Evolutionary conservation across 1,284 basidiomycete genomes (phyloP).

Genomic region (Cutaneotrichosporon sp.): DNA sequence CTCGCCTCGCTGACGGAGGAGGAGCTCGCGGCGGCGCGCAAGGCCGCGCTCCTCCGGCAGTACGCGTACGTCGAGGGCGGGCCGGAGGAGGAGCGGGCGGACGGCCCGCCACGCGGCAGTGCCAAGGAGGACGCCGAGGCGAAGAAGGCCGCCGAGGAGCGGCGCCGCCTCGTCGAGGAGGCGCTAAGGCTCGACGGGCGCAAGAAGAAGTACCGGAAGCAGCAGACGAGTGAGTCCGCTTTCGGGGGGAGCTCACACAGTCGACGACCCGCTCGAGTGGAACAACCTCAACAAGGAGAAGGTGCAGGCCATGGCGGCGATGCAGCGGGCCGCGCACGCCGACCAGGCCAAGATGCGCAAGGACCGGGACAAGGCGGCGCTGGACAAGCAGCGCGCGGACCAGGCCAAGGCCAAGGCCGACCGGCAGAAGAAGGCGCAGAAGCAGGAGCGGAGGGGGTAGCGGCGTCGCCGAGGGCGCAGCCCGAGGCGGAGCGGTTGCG

Average conservation of each 20-base stretch:
- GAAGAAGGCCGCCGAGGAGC: constrained; percentile 47
- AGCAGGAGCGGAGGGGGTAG: constrained; percentile 46
- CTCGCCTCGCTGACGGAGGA: constrained; percentile 45
- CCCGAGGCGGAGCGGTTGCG: no score
- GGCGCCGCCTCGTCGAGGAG: constrained; percentile 41
- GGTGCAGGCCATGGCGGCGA: constrained; percentile 38
- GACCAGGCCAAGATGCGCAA: constrained; percentile 37
- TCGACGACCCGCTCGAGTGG: constrained; percentile 38
- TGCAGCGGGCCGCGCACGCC: constrained; percentile 46
- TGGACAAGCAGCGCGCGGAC: constrained; percentile 53
- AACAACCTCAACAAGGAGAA: constrained; percentile 52
- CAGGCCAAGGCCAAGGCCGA: constrained; percentile 52
- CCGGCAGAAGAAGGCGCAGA: constrained; percentile 53
- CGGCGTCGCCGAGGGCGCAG: no score
- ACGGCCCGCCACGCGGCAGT: constrained; percentile 29
- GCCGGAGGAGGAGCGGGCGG: constrained; percentile 24
- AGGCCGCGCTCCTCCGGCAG: constrained; percentile 44
- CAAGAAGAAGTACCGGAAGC: constrained; percentile 50
- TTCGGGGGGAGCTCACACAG: no score
- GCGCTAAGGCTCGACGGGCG: constrained; percentile 47
- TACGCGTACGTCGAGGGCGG: constrained; percentile 52
- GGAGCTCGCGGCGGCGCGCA: constrained; percentile 45
- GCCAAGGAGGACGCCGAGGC: constrained; percentile 37
- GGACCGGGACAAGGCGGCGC: constrained; percentile 48
- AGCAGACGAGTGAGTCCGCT: constrained; percentile 28